Conservation (phyloP, 2,329 filamentous ascomycete genomes). For the Karstenula rhodostoma region DNA sequence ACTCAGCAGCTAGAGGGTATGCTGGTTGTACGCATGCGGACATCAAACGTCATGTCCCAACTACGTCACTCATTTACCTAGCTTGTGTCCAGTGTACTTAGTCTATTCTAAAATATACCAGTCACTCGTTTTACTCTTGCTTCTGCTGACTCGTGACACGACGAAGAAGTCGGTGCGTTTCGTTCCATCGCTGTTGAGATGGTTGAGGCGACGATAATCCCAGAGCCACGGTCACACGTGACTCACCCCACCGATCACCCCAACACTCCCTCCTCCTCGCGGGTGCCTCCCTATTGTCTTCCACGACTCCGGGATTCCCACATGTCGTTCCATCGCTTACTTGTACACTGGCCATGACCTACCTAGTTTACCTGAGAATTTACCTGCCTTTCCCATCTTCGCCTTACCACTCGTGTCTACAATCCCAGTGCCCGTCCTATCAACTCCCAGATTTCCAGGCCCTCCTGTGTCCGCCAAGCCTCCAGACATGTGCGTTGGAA, state of each 20-base stretch:
- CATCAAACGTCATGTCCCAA: background rate
- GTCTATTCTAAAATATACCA: background rate
- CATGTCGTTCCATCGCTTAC: background rate
- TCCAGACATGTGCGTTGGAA: slow-evolving; percentile 21
- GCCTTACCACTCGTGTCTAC: background rate
- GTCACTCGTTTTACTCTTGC: background rate
- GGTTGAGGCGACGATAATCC: too few relatives aligned
- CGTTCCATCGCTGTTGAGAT: too few relatives aligned
- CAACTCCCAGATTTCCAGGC: background rate
- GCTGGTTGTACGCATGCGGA: background rate
- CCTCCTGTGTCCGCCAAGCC: background rate
- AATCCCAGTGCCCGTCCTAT: slow-evolving; percentile 9
- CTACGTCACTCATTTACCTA: background rate
- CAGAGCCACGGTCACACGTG: too few relatives aligned
- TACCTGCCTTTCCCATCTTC: slow-evolving; percentile 3
- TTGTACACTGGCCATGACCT: slow-evolving; percentile 6
- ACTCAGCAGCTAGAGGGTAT: background rate
- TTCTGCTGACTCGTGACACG: too few relatives aligned
- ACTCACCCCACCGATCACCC: too few relatives aligned
- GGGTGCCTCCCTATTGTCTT: too few relatives aligned
- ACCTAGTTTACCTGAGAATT: background rate
- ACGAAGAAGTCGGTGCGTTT: too few relatives aligned
- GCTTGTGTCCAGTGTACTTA: background rate
- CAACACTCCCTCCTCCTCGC: too few relatives aligned
- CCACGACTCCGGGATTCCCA: too few relatives aligned